phyloP scores from a whole-genome alignment of 352 stramenopile species.

The Phytopythium cucurbitacearum region DNA sequence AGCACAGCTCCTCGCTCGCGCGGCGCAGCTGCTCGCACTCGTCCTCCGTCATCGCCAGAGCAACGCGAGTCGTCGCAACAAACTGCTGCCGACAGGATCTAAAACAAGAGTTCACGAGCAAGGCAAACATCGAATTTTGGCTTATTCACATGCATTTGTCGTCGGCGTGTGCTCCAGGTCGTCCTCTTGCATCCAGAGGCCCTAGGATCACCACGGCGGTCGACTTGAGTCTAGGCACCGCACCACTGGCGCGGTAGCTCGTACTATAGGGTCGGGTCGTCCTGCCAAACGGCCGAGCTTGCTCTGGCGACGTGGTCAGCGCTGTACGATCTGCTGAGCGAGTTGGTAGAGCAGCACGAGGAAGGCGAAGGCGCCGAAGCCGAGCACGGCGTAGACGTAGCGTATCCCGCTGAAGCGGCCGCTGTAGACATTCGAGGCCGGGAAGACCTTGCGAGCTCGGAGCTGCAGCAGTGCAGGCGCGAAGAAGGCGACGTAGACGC shows the following conservation, averaged over 20 bases:
- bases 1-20: constrained; percentile 60
- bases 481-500: constrained; percentile 82
- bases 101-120: too few relatives aligned
- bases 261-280: too few relatives aligned
- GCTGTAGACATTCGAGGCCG: constrained; percentile 54
- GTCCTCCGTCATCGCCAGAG: constrained; percentile 6
- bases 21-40: constrained; percentile 47
- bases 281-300: too few relatives aligned
- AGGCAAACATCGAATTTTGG: too few relatives aligned
- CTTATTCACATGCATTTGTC: too few relatives aligned
- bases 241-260: too few relatives aligned
- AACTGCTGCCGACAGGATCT: too few relatives aligned
- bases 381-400: constrained; percentile 62
- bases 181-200: too few relatives aligned
- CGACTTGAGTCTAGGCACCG: too few relatives aligned
- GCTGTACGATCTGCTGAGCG: constrained; percentile 30
- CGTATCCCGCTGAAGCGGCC: constrained; percentile 45
- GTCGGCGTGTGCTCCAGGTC: too few relatives aligned
- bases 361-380: constrained; percentile 60
- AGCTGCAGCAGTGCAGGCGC: constrained; percentile 69
- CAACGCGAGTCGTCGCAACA: not conserved
- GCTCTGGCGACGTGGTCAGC: not conserved
- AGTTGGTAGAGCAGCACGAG: constrained; percentile 58
- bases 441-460: constrained; percentile 42
- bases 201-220: too few relatives aligned